Base-by-base conservation (phyloP, 495 filamentous ascomycete genomes). In the Collariella sp. region DNA sequence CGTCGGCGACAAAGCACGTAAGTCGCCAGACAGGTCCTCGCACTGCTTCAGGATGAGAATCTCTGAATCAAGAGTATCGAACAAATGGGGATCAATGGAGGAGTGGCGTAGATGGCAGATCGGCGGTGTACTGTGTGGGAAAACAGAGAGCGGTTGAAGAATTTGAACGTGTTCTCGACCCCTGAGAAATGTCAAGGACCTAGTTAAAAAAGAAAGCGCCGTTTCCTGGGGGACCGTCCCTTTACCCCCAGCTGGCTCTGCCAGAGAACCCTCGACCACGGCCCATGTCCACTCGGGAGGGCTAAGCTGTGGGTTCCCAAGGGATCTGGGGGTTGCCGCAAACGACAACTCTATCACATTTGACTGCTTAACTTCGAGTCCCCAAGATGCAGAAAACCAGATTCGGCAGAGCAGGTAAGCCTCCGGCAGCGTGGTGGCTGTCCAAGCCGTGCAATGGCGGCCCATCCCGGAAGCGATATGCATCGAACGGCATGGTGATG, bases 371-470 rank as follows among this genome's bases (percentile, higher is more conserved):
- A n/a, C 7, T 0, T 36, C 45, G 36, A 49, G 38, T 43, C 46
- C n/a, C 36, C 36, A 42, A 34, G 45, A 41, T 39, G 39, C 45
- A 55, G 11, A 48, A 3, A 29, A 16, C 36, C 38, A 36, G 26
- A 43, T 43, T 43, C 16, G 53, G 53, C 23, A 20, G 33, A 10
- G 26, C 26, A 36, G 36, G 34, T 23, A 36, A 55, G 38, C 11
- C 26, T 24, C 24, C 24, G n/a, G 18, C 36, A 9, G 16, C 19
- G 34, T 49, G 7, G 23, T 43, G 24, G 45, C 38, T 43, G 19
- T 16, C 24, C 45, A 19, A 44, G 46, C 36, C 26, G 36, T 34
- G 45, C 45, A 43, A 43, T 49, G 44, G 46, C 39, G 53, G 53
- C 46, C 23, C 35, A 19, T 42, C 38, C 52, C 53, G 45, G 46